Base-by-base conservation (phyloP, 768 basidiomycete genomes). In the Leccinum longicurvipes region DNA sequence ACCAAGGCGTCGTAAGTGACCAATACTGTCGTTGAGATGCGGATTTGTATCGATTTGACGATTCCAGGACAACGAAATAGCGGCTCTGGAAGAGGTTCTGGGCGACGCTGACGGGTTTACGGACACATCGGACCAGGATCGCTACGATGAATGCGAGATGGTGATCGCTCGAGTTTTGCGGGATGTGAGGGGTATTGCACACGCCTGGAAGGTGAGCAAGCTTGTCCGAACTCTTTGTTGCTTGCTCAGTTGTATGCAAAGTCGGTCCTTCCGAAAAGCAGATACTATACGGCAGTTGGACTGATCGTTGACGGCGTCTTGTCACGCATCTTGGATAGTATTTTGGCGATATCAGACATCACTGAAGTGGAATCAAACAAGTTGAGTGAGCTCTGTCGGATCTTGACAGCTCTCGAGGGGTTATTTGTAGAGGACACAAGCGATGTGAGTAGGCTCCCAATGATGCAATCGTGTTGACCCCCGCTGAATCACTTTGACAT, bases 341-440 rank as follows among this genome's bases (percentile, higher is more conserved):
- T 97, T 19, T 75, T 95, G 32, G 82, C 82, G 1, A 74, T 97
- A 45, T 77, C 82, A 6, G 95, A 98, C 69, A 97, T 98, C 58
- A 85, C 94, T 0, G 93, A 90, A 62, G 75, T 85, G 9, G 95
- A 97, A 63, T 95, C 93, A 2, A 86, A 89, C 61, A 79, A 84
- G 49, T 73, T 97, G 45, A 86, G 86, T 63, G 91, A 94, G 66
- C 78, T 96, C 2, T 91, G 92, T 70, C 80, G 83, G 48, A 85
- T 92, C 28, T 69, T 97, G 50, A 82, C 85, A 54, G 81, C 88
- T 4, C 69, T 96, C 46, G 94, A 97, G 66, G 87, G 84, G 3
- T 68, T 94, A 23, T 97, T 95, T 64, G 79, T 84, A 25, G 84
- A 87, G 55, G 80, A 84, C 62, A 77, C 77, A 9, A 77, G 77